These are phyloP conservation scores for Verticillium isaacii DNA, from an alignment of 2,329 filamentous ascomycete species.

Conservation along the genomic window DNA sequence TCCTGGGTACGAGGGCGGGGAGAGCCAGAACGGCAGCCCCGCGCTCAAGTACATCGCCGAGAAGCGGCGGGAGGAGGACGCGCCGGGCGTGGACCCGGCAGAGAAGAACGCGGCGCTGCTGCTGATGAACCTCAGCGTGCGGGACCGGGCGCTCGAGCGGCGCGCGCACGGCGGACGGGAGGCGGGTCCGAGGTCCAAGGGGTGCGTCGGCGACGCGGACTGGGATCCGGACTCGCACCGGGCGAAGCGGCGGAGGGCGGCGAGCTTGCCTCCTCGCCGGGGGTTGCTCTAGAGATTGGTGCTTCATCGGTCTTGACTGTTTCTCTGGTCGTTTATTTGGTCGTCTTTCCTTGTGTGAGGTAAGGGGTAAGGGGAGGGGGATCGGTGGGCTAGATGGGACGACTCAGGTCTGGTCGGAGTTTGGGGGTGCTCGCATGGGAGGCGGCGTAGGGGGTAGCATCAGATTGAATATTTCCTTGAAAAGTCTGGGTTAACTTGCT, in stretches of 20 bases:
- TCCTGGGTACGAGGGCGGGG: constrained; percentile 15
- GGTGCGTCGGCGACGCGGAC: constrained; percentile 14
- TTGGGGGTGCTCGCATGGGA: background rate
- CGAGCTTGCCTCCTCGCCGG: constrained; percentile 21
- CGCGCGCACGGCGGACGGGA: background rate
- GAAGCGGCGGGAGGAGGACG: constrained; percentile 7
- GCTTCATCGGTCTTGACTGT: background rate
- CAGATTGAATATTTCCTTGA: background rate
- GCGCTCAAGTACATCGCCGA: constrained; percentile 6
- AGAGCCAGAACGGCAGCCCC: constrained; percentile 14
- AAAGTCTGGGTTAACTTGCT: too few relatives aligned
- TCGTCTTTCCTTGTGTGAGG: background rate
- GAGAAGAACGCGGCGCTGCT: constrained; percentile 43
- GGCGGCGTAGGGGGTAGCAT: background rate
- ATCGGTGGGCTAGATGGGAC: background rate
- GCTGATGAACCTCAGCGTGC: constrained; percentile 41
- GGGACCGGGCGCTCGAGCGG: constrained; percentile 21
- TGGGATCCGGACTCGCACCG: constrained; percentile 19
- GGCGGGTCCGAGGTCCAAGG: background rate
- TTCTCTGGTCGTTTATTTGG: background rate
- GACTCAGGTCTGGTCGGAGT: background rate
- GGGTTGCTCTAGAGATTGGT: background rate
- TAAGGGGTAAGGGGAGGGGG: background rate
- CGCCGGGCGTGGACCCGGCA: constrained; percentile 17
- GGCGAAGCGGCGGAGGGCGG: constrained; percentile 35